Base-by-base conservation (phyloP, 202 grass and related monocot species). In the Setaria viridis region DNA sequence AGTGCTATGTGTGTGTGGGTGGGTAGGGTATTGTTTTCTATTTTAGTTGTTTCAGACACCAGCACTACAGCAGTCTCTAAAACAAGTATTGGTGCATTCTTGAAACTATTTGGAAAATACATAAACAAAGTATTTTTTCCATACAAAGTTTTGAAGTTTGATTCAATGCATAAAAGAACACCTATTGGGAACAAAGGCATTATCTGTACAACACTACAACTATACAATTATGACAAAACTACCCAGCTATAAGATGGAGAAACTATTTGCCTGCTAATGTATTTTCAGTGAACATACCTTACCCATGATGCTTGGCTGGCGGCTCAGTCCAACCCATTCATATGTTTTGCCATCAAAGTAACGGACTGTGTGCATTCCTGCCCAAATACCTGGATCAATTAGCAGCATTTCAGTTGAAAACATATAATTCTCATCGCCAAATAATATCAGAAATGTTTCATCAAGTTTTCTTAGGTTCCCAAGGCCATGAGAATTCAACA, bases 321-420 rank as follows among this genome's bases (percentile, higher is more conserved):
- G 97, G 80, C 97, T 99, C 88, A 99, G 64, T 75, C 97, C 97
- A 75, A 99, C 97, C 97, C 97, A 99, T 83, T 97, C 88, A 72
- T 99, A 99, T 42, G 97, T 99, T 90, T 97, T 99, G 2, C 91
- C 97, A 42, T 99, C 97, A 5, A 99, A 99, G 85, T 99, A 94
- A 30, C 92, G 94, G 19, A 99, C 94, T 17, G 90, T 99, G 77
- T 89, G 87, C 97, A 99, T 99, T 78, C 97, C 97, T 14, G 94
- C 97, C 94, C 94, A 99, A 88, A 99, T 99, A 88, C 97, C 97
- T 99, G 82, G 88, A 88, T 88, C 33, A 90, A 72, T 91, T 78
- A 71, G 11, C 8, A 72, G 10, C 58, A 35, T 69, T 63, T 80
- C 51, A 71, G 54, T 50, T 1, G 4, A 78, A 88, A 90, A 34